These are phyloP conservation scores for Fraxinus ornus DNA, from an alignment of 305 asterid genomes.

Conservation along the genomic window DNA sequence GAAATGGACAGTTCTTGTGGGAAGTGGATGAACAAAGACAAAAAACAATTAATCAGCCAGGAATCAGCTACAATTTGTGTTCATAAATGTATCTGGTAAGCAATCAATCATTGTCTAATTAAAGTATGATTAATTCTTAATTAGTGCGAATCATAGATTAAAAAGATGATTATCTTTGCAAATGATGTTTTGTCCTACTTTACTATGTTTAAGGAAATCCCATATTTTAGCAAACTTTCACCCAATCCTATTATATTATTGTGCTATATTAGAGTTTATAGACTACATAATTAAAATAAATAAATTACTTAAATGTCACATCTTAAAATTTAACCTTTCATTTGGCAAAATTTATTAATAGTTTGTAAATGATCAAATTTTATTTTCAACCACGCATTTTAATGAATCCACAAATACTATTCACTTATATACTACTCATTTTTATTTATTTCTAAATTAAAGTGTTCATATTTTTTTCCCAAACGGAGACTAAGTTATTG, in stretches of 20 bases:
- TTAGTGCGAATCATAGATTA: neutral
- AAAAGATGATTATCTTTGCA: neutral
- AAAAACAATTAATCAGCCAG: constrained; percentile 48
- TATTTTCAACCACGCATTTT: too few relatives aligned
- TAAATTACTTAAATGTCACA: neutral
- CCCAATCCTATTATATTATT: neutral
- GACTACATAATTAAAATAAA: too few relatives aligned
- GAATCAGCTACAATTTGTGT: constrained; percentile 53
- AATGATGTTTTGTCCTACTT: neutral
- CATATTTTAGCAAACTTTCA: neutral
- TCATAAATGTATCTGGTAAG: constrained; percentile 42
- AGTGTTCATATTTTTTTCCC: neutral
- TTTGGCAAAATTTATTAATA: neutral
- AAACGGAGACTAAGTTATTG: neutral
- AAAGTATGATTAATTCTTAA: neutral
- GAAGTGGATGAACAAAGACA: constrained; percentile 66
- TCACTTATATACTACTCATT: neutral
- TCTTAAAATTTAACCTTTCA: neutral
- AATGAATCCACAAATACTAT: too few relatives aligned
- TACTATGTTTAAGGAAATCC: neutral
- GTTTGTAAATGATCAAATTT: too few relatives aligned
- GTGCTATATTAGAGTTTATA: neutral
- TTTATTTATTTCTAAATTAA: too few relatives aligned
- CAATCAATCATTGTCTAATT: constrained; percentile 39
- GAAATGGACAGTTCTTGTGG: constrained; percentile 58